These are phyloP conservation scores for Keithomyces neogunnii DNA, from an alignment of 2,329 filamentous ascomycete species.

Conservation along the genomic window DNA sequence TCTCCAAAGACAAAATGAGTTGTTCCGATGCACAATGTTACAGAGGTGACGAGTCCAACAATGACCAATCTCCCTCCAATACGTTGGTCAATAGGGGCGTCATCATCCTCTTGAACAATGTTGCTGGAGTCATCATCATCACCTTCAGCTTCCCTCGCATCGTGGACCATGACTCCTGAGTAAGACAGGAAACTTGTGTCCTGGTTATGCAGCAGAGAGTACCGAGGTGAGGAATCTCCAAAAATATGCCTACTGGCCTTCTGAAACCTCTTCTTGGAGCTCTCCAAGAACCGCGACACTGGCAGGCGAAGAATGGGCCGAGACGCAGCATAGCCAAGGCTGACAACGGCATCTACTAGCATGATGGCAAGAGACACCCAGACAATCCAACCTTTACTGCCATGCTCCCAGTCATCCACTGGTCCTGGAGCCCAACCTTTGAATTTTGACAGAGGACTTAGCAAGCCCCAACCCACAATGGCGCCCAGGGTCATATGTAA, in stretches of 20 bases:
- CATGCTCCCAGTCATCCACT: constrained; percentile 81
- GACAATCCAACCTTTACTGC: constrained; percentile 97
- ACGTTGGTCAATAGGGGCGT: constrained; percentile 77
- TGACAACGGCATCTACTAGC: constrained; percentile 87
- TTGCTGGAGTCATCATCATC: neutral
- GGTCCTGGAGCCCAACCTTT: constrained; percentile 84
- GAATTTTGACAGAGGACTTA: constrained; percentile 81
- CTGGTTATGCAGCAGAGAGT: constrained; percentile 11
- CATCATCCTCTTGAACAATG: constrained; percentile 37
- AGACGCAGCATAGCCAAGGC: constrained; percentile 68
- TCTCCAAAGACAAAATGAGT: constrained; percentile 78
- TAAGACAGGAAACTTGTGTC: neutral
- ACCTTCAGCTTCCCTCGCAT: neutral
- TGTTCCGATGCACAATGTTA: constrained; percentile 70
- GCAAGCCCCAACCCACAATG: constrained; percentile 77
- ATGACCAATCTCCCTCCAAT: constrained; percentile 64
- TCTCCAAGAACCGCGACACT: constrained; percentile 20
- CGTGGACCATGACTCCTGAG: neutral
- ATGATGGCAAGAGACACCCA: constrained; percentile 96
- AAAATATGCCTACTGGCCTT: neutral
- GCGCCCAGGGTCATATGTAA: constrained; percentile 93
- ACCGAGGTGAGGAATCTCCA: neutral
- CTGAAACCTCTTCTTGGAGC: neutral
- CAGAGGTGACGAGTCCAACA: constrained; percentile 67
- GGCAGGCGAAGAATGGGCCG: constrained; percentile 34